Evolutionary conservation across 2,329 filamentous ascomycete species (phyloP).

Genomic region (Shiraia bambusicola): DNA sequence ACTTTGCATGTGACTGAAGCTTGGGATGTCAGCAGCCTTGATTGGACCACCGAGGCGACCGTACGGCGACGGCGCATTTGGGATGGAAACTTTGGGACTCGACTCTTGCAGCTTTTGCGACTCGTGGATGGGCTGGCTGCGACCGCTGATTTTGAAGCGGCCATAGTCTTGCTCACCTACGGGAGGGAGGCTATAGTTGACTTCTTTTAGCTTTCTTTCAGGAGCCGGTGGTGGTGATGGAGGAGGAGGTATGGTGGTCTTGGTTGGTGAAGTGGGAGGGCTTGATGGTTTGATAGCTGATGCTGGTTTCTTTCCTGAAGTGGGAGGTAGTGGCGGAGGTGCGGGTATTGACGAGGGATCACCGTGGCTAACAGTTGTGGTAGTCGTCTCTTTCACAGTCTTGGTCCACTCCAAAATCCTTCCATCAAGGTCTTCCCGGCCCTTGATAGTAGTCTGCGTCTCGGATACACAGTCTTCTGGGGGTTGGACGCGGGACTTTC

Average conservation of each 20-base stretch:
- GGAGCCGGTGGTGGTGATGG: conserved; percentile 13
- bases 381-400: background rate
- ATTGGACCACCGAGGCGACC: conserved; percentile 18
- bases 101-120: conserved; percentile 20
- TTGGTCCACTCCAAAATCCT: background rate
- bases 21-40: conserved; percentile 7
- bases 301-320: background rate
- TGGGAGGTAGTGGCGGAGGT: conserved; percentile 7
- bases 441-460: too few species aligned
- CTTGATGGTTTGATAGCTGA: conserved; percentile 1
- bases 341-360: background rate
- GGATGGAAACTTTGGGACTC: conserved; percentile 8
- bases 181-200: conserved; percentile 19
- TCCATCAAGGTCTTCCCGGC: too few species aligned
- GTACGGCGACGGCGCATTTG: conserved; percentile 13
- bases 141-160: conserved; percentile 22
- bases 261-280: conserved; percentile 4
- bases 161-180: conserved; percentile 22
- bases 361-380: background rate
- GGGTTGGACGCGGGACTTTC: conserved; percentile 1
- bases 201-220: conserved; percentile 7
- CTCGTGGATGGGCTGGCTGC: conserved; percentile 23
- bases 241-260: conserved; percentile 2
- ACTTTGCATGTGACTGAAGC: conserved; percentile 10
- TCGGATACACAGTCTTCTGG: too few species aligned